Percentiles rank a stretch among this genome's conserved stretches.
phyloP scores from a whole-genome alignment of 2,329 filamentous ascomycete species.

The Ceratocystis lukuohia region DNA sequence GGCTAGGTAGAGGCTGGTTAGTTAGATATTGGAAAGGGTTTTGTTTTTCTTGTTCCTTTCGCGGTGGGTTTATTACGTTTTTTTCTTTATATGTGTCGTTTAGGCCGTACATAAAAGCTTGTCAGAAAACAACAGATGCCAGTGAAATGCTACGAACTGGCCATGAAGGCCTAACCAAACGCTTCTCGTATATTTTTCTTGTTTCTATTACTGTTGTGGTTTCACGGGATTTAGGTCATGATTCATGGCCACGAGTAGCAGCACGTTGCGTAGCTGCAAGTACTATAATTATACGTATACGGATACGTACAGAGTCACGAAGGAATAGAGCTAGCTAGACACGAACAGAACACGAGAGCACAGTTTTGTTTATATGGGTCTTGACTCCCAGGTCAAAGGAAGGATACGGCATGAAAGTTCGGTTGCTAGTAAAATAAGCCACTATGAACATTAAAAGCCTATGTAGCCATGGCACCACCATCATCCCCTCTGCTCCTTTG shows the following conservation, averaged over 20 bases:
- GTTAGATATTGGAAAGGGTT: not conserved
- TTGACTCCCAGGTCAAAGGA: no score
- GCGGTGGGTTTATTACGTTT: not conserved
- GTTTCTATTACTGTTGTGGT: no score
- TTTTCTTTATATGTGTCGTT: not conserved
- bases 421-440: not conserved
- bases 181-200: not conserved
- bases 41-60: not conserved
- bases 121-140: not conserved
- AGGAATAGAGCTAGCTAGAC: no score
- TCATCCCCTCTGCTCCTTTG: not conserved
- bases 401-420: no score
- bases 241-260: no score
- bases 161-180: not conserved
- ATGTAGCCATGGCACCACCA: not conserved
- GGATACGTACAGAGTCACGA: no score
- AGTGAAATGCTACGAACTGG: not conserved
- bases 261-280: no score
- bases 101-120: constrained; percentile 1
- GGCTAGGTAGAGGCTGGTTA: not conserved
- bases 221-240: no score
- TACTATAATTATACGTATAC: no score
- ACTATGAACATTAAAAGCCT: not conserved
- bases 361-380: no score
- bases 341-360: no score